These are phyloP conservation scores for Fagus crenata DNA, from an alignment of 306 rosid genomes.

Conservation along the genomic window DNA sequence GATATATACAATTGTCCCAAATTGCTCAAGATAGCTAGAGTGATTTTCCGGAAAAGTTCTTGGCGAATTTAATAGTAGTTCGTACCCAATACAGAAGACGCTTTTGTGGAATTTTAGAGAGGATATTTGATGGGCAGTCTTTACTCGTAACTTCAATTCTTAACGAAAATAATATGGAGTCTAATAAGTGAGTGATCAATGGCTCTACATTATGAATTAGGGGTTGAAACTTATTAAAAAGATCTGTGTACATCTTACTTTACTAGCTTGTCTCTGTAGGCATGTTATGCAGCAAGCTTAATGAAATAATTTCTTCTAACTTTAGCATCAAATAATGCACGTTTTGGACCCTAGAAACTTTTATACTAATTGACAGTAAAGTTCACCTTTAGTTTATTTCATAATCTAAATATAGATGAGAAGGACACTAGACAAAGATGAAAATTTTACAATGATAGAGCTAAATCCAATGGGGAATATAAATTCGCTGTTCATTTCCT, in stretches of 20 bases:
- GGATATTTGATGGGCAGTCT: too few species aligned
- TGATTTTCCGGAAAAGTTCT: background rate
- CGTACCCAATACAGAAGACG: too few species aligned
- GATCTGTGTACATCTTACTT: background rate
- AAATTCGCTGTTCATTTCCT: constrained; percentile 28
- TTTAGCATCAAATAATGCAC: too few species aligned
- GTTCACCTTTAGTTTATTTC: too few species aligned
- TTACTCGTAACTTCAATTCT: background rate
- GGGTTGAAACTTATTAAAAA: background rate
- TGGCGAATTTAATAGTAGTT: too few species aligned
- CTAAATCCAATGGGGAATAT: constrained; percentile 30
- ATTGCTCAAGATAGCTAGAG: background rate
- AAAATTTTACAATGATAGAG: constrained; percentile 28
- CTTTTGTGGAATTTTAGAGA: too few species aligned
- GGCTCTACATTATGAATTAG: constrained; percentile 7
- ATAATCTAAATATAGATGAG: too few species aligned
- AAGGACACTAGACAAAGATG: too few species aligned
- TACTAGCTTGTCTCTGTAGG: background rate
- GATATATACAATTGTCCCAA: background rate
- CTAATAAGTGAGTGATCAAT: constrained; percentile 8
- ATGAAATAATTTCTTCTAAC: too few species aligned
- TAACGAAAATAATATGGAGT: background rate
- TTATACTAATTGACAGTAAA: background rate
- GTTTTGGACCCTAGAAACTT: background rate
- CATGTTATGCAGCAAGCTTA: constrained; percentile 13